phyloP scores from a whole-genome alignment of 2,329 filamentous ascomycete genomes.

The Apiospora rasikravindrae region DNA sequence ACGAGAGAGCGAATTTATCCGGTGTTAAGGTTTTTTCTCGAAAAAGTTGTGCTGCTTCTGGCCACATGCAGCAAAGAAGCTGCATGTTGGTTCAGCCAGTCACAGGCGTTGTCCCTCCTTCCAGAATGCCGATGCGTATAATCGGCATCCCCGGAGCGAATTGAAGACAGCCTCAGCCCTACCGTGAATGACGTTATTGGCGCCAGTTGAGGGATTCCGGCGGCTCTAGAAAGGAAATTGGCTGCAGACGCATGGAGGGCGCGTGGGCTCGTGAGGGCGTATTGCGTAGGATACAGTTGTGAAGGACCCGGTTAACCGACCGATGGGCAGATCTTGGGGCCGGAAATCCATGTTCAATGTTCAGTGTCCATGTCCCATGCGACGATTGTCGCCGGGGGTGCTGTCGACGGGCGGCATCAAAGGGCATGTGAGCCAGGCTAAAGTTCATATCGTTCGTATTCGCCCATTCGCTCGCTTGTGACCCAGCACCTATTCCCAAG shows the following conservation, averaged over 20 bases:
- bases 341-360: neutral
- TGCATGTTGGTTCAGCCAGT: neutral
- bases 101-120: neutral
- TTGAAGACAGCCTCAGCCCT: neutral
- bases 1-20: neutral
- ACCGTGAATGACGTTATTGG: slow-evolving; percentile 9
- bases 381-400: neutral
- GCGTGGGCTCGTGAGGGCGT: neutral
- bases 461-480: neutral
- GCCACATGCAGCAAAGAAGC: neutral
- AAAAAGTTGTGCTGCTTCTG: neutral
- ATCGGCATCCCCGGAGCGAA: neutral
- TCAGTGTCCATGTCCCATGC: neutral
- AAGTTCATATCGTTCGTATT: neutral
- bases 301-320: neutral
- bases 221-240: slow-evolving; percentile 5
- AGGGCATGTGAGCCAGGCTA: neutral
- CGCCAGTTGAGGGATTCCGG: neutral
- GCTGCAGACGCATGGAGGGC: neutral
- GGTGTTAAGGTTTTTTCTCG: neutral
- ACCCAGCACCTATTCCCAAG: neutral
- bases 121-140: neutral
- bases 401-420: neutral
- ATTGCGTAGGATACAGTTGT: neutral
- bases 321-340: neutral